These are phyloP conservation scores for Citrullus amarus DNA, from an alignment of 306 rosid species.

Conservation along the genomic window DNA sequence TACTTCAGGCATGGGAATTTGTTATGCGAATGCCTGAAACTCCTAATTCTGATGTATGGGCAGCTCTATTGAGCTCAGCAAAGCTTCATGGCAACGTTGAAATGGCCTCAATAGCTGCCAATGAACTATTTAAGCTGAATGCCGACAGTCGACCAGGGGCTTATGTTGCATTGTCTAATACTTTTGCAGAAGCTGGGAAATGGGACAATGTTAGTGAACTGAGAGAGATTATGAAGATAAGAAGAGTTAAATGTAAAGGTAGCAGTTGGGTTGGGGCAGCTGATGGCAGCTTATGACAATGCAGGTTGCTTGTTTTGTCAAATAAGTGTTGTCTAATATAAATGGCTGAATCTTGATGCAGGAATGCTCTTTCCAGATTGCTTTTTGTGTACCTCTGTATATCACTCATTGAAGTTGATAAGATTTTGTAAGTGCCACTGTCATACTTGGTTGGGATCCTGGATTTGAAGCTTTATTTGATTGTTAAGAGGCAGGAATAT, in stretches of 20 bases:
- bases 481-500: no score
- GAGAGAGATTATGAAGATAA: constrained; percentile 66
- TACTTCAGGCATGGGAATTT: constrained; percentile 65
- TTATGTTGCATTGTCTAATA: constrained; percentile 68
- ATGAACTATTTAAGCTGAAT: constrained; percentile 64
- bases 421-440: neutral
- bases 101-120: constrained; percentile 62
- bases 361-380: neutral
- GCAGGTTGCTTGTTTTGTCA: neutral
- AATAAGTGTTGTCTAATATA: neutral
- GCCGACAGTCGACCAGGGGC: constrained; percentile 63
- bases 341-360: neutral
- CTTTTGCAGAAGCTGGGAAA: constrained; percentile 76
- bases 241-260: constrained; percentile 50
- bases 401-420: no score
- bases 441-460: neutral
- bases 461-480: neutral
- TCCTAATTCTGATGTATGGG: constrained; percentile 86
- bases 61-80: constrained; percentile 79
- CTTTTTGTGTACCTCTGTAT: no score
- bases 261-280: constrained; percentile 56
- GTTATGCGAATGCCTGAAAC: constrained; percentile 48
- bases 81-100: constrained; percentile 57
- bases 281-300: constrained; percentile 20
- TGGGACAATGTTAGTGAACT: constrained; percentile 85